A percentile compares a stretch with the other conserved stretches of the same genome.
Conservation (phyloP, 352 stramenopile genomes). For the Phytopythium helicoides region DNA sequence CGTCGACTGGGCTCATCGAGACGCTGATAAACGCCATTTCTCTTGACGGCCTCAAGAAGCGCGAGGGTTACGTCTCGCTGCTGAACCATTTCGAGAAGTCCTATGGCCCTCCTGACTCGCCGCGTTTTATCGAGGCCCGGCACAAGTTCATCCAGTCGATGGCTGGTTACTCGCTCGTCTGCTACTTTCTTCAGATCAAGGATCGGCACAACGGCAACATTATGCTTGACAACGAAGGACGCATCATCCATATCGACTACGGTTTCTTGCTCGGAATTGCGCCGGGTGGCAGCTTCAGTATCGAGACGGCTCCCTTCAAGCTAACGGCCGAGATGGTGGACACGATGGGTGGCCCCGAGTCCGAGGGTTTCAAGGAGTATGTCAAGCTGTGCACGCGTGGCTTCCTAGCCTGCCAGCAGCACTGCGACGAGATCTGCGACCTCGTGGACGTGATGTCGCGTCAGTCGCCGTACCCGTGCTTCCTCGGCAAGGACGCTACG, state of each 20-base stretch:
- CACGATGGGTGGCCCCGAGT: slow-evolving; percentile 93
- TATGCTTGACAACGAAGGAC: slow-evolving; percentile 98
- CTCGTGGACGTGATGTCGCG: slow-evolving; percentile 97
- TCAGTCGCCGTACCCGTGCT: slow-evolving; percentile 96
- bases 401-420: slow-evolving; percentile 96
- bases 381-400: slow-evolving; percentile 96
- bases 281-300: slow-evolving; percentile 97
- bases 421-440: slow-evolving; percentile 95
- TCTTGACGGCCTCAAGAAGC: slow-evolving; percentile 97
- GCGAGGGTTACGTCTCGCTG: slow-evolving; percentile 92
- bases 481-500: slow-evolving; percentile 79
- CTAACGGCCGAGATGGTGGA: slow-evolving; percentile 99
- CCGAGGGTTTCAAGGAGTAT: slow-evolving; percentile 95
- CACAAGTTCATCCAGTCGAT: slow-evolving; percentile 97
- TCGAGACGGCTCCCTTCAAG: slow-evolving; percentile 99
- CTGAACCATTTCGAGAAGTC: slow-evolving; percentile 95
- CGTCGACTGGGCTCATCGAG: slow-evolving; percentile 97
- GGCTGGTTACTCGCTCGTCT: slow-evolving; percentile 97
- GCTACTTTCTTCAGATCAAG: slow-evolving; percentile 99
- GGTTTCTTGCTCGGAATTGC: slow-evolving; percentile 99
- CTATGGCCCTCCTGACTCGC: slow-evolving; percentile 88
- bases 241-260: slow-evolving; percentile 99
- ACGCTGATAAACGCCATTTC: slow-evolving; percentile 97
- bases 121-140: slow-evolving; percentile 90
- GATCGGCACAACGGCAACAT: slow-evolving; percentile 99